Base-by-base conservation (phyloP, 345 rosid species). In the Mercurialis annua region DNA sequence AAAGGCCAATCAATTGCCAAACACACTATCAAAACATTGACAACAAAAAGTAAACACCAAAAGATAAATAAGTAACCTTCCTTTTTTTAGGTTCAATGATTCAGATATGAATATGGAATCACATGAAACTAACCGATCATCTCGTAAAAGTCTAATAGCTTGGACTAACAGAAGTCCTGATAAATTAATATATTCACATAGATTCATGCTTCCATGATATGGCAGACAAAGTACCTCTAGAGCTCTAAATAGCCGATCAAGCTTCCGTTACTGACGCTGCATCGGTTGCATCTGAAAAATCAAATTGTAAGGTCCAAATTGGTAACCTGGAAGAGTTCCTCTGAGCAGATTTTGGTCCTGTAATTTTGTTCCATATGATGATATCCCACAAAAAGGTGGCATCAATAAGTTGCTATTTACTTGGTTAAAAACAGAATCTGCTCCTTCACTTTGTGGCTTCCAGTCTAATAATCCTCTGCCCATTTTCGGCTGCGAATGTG, bases 321-420 rank as follows among this genome's bases (percentile, higher is more conserved):
- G 90, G 71, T 88, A 80, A 44, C 79, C 81, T 17, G 77, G 72
- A 68, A 73, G 69, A 49, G 69, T 62, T 76, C 77, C 92, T 69
- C 78, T 57, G 10, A 82, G 82, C 72, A 86, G 73, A 80, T 76
- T 76, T 70, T 86, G 94, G 61, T 85, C 96, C 40, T 84, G 89
- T 69, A 81, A 57, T 84, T 81, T 84, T 5, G 77, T 65, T 75
- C 76, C 86, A 51, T 85, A 77, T 0, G 96, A 71, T 10, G 95
- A 84, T 68, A 80, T 72, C 49, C 87, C 92, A 66, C 80, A 75
- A 21, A 79, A 64, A 59, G 87, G 84, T 34, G 84, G 62, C 21
- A 60, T 42, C 71, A 78, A 73, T 38, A 71, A 69, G 64, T 73
- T 85, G 57, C 77, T 65, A 70, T 62, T 66, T 33, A 57, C 38